Conservation (phyloP, 164 flowering plant species). For the Malania oleifera region DNA sequence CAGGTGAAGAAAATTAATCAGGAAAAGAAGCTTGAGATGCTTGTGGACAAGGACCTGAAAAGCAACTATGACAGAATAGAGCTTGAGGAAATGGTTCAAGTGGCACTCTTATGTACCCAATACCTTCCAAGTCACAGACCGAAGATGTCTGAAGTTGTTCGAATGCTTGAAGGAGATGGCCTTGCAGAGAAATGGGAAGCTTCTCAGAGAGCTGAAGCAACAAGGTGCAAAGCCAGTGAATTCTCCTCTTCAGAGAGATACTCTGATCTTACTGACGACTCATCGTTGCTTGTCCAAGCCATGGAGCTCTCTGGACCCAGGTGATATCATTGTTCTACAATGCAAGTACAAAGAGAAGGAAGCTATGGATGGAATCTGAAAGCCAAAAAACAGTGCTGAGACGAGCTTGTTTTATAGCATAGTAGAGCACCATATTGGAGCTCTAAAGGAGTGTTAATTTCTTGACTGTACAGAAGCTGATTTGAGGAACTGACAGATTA, state of each 20-base stretch:
- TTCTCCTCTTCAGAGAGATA: conserved; percentile 56
- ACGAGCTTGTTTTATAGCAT: conserved; percentile 18
- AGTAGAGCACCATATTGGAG: conserved; percentile 7
- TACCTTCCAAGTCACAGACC: conserved; percentile 57
- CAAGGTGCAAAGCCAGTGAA: conserved; percentile 37
- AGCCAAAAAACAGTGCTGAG: neutral
- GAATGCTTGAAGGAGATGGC: conserved; percentile 75
- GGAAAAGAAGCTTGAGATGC: conserved; percentile 55
- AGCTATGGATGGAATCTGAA: neutral
- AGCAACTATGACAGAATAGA: conserved; percentile 49
- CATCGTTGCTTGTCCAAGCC: conserved; percentile 58
- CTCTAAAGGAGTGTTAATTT: conserved; percentile 11
- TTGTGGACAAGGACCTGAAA: conserved; percentile 64
- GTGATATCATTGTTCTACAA: conserved; percentile 15
- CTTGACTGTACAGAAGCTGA: conserved; percentile 18
- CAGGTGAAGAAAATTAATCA: conserved; percentile 62
- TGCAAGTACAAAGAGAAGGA: neutral
- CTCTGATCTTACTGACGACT: conserved; percentile 67
- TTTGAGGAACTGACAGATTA: conserved; percentile 8
- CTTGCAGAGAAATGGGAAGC: conserved; percentile 73
- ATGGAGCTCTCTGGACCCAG: conserved; percentile 82
- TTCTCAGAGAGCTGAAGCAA: conserved; percentile 44
- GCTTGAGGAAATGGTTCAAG: conserved; percentile 66
- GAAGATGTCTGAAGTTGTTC: conserved; percentile 66
- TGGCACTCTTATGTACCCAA: conserved; percentile 62